Conservation (phyloP, 2,329 filamentous ascomycete genomes). For the Hawksworthiomyces lignivorus region DNA sequence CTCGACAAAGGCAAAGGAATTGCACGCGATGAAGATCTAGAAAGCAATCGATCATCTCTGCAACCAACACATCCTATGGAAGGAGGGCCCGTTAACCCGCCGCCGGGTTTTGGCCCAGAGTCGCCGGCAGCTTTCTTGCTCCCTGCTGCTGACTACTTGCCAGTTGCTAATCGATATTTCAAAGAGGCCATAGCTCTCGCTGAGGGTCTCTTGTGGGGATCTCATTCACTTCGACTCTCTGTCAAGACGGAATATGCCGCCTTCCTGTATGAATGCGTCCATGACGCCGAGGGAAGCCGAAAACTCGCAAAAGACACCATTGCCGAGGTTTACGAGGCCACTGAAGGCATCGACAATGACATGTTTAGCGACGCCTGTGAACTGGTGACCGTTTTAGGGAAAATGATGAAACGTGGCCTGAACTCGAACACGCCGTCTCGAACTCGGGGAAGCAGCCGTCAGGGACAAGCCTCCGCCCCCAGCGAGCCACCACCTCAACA, state of each 20-base stretch:
- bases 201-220: conserved; percentile 70
- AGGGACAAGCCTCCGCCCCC: conserved; percentile 14
- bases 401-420: conserved; percentile 55
- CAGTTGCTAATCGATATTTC: conserved; percentile 75
- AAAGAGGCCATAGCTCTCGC: conserved; percentile 67
- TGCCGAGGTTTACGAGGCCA: conserved; percentile 81
- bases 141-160: conserved; percentile 71
- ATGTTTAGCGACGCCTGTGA: conserved; percentile 91
- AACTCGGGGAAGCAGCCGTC: background rate
- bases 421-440: conserved; percentile 2
- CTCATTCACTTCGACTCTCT: conserved; percentile 80
- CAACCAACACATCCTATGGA: conserved; percentile 44
- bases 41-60: conserved; percentile 32
- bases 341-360: conserved; percentile 89
- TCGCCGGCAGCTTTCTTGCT: conserved; percentile 67
- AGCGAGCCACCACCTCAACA: background rate
- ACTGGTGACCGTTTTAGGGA: conserved; percentile 75
- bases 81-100: conserved; percentile 50
- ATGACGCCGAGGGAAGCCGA: conserved; percentile 70
- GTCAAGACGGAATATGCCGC: conserved; percentile 89
- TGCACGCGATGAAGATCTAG: conserved; percentile 26
- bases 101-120: conserved; percentile 44
- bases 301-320: conserved; percentile 75
- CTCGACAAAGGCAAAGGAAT: conserved; percentile 43
- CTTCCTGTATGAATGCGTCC: conserved; percentile 87